A percentile compares a stretch with the other conserved stretches of the same genome.
Conservation (phyloP, 768 basidiomycete genomes). For the Neoboletus magnificus region DNA sequence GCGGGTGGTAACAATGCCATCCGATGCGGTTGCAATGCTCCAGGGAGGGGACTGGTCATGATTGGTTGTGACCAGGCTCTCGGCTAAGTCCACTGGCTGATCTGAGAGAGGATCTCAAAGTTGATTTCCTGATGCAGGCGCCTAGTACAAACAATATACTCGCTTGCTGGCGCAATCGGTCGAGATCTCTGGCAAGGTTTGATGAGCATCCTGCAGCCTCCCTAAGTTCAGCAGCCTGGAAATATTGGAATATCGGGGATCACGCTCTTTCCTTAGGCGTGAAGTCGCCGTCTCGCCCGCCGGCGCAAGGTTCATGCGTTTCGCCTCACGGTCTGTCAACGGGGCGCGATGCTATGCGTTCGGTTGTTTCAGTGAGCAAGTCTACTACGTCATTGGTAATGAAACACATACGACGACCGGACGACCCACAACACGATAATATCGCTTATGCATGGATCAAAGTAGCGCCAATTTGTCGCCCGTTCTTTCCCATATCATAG, state of each 20-base stretch:
- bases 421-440: neutral
- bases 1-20: constrained; percentile 47
- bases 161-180: constrained; percentile 9
- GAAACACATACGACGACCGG: neutral
- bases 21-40: neutral
- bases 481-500: neutral
- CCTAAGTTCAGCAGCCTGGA: neutral
- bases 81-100: neutral
- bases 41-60: neutral
- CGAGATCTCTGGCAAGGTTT: neutral
- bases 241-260: neutral
- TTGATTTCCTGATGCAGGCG: neutral
- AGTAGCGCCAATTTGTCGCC: neutral
- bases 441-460: neutral
- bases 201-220: neutral
- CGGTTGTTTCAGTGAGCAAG: neutral
- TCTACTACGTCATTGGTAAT: neutral
- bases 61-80: neutral
- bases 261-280: neutral
- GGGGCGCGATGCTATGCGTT: neutral
- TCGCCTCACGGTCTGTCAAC: neutral
- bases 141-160: constrained; percentile 7
- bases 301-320: neutral
- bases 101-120: neutral
- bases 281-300: neutral